Evolutionary conservation across 2,329 filamentous ascomycete species (phyloP).

Genomic region (Colletotrichum sp.): DNA sequence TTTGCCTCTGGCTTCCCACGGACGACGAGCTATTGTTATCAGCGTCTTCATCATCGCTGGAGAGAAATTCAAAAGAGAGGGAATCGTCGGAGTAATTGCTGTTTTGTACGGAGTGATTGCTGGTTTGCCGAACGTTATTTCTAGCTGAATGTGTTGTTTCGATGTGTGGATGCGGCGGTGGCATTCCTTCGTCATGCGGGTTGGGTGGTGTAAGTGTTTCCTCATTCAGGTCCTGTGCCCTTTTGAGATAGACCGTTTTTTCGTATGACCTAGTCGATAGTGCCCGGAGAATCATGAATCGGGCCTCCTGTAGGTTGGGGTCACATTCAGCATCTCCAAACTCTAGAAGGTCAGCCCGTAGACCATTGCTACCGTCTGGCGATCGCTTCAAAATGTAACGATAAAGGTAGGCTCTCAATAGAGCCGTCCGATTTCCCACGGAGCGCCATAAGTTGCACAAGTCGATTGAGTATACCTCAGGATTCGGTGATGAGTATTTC

Average conservation of each 20-base stretch:
- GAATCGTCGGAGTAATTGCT: too few species aligned
- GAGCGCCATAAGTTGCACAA: background rate
- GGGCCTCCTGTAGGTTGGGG: background rate
- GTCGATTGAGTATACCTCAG: background rate
- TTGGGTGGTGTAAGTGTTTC: too few species aligned
- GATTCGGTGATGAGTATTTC: accelerated
- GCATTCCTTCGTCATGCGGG: too few species aligned
- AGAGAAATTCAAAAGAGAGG: accelerated
- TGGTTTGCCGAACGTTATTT: too few species aligned
- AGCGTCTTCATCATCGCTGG: too few species aligned
- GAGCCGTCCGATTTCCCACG: background rate
- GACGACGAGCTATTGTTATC: too few species aligned
- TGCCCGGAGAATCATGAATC: background rate
- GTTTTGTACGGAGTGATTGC: too few species aligned
- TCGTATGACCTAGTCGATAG: background rate
- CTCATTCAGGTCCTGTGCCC: background rate
- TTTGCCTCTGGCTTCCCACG: too few species aligned
- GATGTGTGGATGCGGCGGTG: too few species aligned
- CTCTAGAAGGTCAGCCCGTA: background rate
- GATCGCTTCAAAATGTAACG: background rate
- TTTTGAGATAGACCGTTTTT: background rate
- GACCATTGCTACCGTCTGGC: background rate
- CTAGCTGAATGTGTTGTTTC: too few species aligned
- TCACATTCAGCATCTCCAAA: background rate
- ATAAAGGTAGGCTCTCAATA: background rate